Percentiles rank a stretch among this genome's conserved stretches.
Conservation (phyloP, 2,329 filamentous ascomycete species). For the Ilyonectria destructans region DNA sequence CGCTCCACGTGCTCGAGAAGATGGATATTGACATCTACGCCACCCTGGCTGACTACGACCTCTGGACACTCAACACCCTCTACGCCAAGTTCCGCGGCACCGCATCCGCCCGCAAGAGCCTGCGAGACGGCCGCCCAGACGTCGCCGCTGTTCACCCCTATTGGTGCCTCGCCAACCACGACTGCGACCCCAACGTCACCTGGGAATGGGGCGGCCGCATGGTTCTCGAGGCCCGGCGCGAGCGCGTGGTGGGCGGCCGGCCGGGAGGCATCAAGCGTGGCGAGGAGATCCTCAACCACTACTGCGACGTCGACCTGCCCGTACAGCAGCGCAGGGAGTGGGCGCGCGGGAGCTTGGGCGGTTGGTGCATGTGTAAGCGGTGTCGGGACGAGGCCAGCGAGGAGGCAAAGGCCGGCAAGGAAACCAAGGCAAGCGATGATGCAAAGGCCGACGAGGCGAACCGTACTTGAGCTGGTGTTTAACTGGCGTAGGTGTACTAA, state of each 20-base stretch:
- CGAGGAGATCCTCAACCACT: conserved; percentile 93
- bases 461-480: conserved; percentile 26
- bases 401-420: conserved; percentile 67
- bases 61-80: conserved; percentile 92
- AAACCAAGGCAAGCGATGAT: conserved; percentile 78
- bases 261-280: conserved; percentile 80
- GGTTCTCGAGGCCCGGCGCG: conserved; percentile 76
- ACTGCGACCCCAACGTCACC: conserved; percentile 93
- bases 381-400: conserved; percentile 82
- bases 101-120: conserved; percentile 86
- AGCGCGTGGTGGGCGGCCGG: conserved; percentile 67
- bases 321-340: conserved; percentile 90
- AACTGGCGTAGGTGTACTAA: neutral
- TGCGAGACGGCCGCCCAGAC: conserved; percentile 86
- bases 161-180: conserved; percentile 97
- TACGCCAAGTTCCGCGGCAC: conserved; percentile 95
- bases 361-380: conserved; percentile 88
- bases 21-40: conserved; percentile 87
- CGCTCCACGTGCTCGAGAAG: conserved; percentile 85
- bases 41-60: conserved; percentile 72
- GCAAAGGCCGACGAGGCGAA: conserved; percentile 54
- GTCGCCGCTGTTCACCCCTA: conserved; percentile 94
- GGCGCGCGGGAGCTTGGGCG: conserved; percentile 89
- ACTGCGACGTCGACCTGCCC: conserved; percentile 87
- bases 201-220: conserved; percentile 94